A percentile compares a stretch with the other conserved stretches of the same genome.
These are phyloP conservation scores for Oldenlandia corymbosa DNA, from an alignment of 257 asterid genomes.

Conservation along the genomic window DNA sequence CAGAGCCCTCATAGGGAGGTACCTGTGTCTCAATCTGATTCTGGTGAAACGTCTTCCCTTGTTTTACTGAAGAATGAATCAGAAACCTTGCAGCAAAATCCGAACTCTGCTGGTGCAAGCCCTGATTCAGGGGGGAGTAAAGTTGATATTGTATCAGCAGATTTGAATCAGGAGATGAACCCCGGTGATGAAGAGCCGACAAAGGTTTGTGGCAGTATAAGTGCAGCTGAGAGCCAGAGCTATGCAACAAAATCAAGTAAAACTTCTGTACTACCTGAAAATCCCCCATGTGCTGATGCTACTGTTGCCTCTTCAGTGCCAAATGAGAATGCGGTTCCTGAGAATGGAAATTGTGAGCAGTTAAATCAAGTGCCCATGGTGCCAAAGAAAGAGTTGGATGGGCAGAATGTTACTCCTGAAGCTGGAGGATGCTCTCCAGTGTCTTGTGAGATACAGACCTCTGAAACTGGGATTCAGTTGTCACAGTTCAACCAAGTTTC, in stretches of 20 bases:
- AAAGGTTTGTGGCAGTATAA: not conserved
- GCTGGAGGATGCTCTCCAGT: not conserved
- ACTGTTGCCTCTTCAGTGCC: not conserved
- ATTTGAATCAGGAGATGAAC: not conserved
- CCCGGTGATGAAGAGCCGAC: not conserved
- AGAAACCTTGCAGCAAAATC: slow-evolving; percentile 17
- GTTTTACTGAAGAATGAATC: slow-evolving; percentile 17
- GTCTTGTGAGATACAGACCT: slow-evolving; percentile 18
- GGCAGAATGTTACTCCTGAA: slow-evolving; percentile 11
- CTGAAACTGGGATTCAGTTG: slow-evolving; percentile 24
- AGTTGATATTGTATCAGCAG: not conserved
- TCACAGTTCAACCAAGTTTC: slow-evolving; percentile 33
- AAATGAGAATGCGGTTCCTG: slow-evolving; percentile 3
- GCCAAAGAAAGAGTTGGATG: slow-evolving; percentile 13
- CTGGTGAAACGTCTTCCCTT: slow-evolving; percentile 21
- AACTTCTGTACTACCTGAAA: slow-evolving; percentile 5
- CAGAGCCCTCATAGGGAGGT: slow-evolving; percentile 24
- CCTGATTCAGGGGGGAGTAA: not conserved
- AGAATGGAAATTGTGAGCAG: slow-evolving; percentile 4
- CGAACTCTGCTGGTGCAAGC: slow-evolving; percentile 3
- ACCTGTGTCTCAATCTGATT: slow-evolving; percentile 13
- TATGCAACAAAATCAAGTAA: not conserved
- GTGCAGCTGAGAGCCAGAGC: slow-evolving; percentile 3
- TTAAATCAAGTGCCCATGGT: not conserved
- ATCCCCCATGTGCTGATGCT: not conserved